Evolutionary conservation across 805 yeast species (phyloP).

Genomic region (Lachancea nothofagi): DNA sequence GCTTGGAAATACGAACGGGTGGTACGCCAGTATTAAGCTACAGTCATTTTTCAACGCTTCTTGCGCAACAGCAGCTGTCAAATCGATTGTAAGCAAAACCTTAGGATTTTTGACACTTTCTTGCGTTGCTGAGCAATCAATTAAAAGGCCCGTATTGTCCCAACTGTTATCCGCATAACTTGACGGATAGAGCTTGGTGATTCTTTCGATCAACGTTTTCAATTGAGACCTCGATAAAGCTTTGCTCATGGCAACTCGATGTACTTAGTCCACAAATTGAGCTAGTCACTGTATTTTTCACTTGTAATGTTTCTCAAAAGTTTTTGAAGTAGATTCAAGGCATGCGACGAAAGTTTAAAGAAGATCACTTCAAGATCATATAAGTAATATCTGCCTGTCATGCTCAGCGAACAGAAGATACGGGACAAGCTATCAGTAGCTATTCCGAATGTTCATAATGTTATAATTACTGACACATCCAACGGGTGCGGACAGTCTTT

Average conservation of each 20-base stretch:
- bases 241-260: conserved; percentile 16
- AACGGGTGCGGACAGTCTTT: conserved; percentile 99
- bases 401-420: conserved; percentile 23
- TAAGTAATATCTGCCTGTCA: neutral
- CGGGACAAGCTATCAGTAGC: conserved; percentile 22
- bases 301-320: neutral
- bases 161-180: conserved; percentile 79
- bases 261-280: too few relatives aligned
- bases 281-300: neutral
- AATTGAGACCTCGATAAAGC: conserved; percentile 32
- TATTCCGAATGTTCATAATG: conserved; percentile 29
- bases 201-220: conserved; percentile 42
- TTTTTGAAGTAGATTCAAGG: neutral
- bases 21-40: conserved; percentile 74
- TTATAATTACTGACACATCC: conserved; percentile 39
- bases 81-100: conserved; percentile 71
- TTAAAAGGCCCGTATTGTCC: conserved; percentile 93
- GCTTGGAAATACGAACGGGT: conserved; percentile 90
- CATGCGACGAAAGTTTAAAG: neutral
- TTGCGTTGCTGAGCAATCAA: conserved; percentile 50
- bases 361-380: too few relatives aligned
- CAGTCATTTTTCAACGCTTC: conserved; percentile 64
- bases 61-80: conserved; percentile 75
- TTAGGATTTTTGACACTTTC: conserved; percentile 17
- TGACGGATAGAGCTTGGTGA: conserved; percentile 75